Base-by-base conservation (phyloP, 345 rosid genomes). In the Eucalyptus cladocalyx region DNA sequence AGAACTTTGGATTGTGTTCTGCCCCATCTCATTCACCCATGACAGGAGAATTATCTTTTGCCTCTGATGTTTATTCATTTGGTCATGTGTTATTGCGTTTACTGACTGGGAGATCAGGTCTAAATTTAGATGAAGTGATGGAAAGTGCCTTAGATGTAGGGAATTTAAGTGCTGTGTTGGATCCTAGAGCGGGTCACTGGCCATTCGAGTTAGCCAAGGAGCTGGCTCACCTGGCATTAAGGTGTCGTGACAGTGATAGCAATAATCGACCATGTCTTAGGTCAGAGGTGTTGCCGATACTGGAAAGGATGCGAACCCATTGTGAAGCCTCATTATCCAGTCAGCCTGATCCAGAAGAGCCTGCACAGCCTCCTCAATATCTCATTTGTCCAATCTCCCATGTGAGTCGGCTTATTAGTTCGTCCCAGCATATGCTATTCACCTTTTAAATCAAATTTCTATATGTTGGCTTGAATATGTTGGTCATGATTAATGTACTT, bases 141-240 rank as follows among this genome's bases (percentile, higher is more conserved):
- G 94, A 92, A 86, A 92, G 88, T 67, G 98, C 98, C 28, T 81
- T 97, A 26, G 94, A 95, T 60, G 91, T 86, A 87, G 97, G 95
- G 89, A 91, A 92, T 42, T 89, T 97, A 91, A 93, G 92, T 88
- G 89, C 47, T 85, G 88, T 94, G 53, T 91, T 97, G 93, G 99
- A 97, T 88, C 97, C 96, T 91, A 91, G 93, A 90, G 98, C 99
- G 9, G 99, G 99, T 72, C 96, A 97, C 89, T 97, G 99, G 99
- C 99, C 99, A 5, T 89, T 95, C 90, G 94, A 94, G 88, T 95
- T 93, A 91, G 98, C 99, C 23, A 95, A 95, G 91, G 98, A 94
- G 91, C 91, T 97, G 91, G 92, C 98, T 90, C 92, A 92, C 90
- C 88, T 97, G 90, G 99, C 98, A 51, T 89, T 97, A 91, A 93